Base-by-base conservation (phyloP, 768 basidiomycete species). In the Pisolithus orientalis region DNA sequence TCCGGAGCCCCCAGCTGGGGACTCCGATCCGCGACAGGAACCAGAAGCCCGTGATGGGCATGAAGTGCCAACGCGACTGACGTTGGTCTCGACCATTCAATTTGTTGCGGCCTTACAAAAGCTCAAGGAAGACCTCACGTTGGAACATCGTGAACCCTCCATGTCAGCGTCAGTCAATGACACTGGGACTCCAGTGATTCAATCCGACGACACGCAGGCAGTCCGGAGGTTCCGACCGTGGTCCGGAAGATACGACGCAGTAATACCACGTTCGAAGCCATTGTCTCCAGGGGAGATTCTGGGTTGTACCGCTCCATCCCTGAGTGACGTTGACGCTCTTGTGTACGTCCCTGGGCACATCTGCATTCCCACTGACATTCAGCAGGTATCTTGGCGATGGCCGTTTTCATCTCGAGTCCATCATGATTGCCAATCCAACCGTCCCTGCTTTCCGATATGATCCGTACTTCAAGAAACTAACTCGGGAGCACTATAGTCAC, bases 401-500 rank as follows among this genome's bases (percentile, higher is more conserved):
- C 21, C 87, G 96, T 9, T 99, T 99, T 74, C 96, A 98, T 65
- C 79, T 98, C 16, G 96, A 99, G 69, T 90, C 92, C 13, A 94
- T 97, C 66, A 99, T 99, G 96, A 96, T 99, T 53, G 93, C 94
- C n/a, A 99, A 99, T 66, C 96, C 96, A 0, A 69, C 79, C 29
- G 78, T 98, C 16, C 94, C 96, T 10, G 94, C 96, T 0, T 99
- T 96, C 72, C 83, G 96, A 21, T 99, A 98, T 69, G 96, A 98
- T 64, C 96, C 96, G 4, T 99, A 98, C 68, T 91, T 93, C 21
- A 99, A 99, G 69, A 96, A 94, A 64, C 77, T 99, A 47, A 97
- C 96, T 1, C 74, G 92, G 53, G 96, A 99, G 65, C 78, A 83
- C 4, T 99, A 98, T 59, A 80, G 92, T 59, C 93, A 98, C 62